Base-by-base conservation (phyloP, 1,284 basidiomycete species). In the Cryptococcus deneoformans region DNA sequence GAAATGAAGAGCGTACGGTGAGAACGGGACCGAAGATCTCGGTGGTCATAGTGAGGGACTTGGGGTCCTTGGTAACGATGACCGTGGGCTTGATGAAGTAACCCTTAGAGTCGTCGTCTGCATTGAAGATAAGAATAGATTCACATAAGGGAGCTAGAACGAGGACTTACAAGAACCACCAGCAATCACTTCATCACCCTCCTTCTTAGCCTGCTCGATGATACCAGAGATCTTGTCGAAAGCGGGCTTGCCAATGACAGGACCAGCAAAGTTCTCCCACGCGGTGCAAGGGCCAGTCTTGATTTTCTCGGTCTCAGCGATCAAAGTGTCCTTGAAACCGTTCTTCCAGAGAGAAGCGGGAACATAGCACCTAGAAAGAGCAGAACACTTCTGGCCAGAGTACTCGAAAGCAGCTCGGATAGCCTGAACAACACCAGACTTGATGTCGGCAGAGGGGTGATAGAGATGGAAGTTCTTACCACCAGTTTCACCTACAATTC, bases 401-500 rank as follows among this genome's bases (percentile, higher is more conserved):
- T 98, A 99, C 79, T 99, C 95, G 77, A 97, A 99, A 0, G 87
- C 94, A 24, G 84, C 90, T 58, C 95, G 85, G 66, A 99, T 85
- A 54, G 84, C 86, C 81, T 99, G 95, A 52, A 90, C 73, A 52
- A 92, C 95, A 38, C 94, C 91, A 62, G 92, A 91, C 73, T 83
- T 83, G 57, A 95, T 80, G 69, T 96, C 89, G 52, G 94, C 94
- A 12, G 87, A 87, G 54, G 85, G 82, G 79, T 98, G 95, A 52
- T 98, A 82, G 56, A 99, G 71, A 80, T 98, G 95, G 84, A 95
- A 98, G 82, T 99, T 98, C 83, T 99, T 99, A 61, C 95, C 94
- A 54, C 93, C 68, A 9, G 92, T 94, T 82, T 98, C 94, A 37
- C 94, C 94, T 10, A 99, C 94, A 62, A 99, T 90, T 66, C 95